Base-by-base conservation (phyloP, 176 grass and related monocot species). In the Oryza longistaminata region DNA sequence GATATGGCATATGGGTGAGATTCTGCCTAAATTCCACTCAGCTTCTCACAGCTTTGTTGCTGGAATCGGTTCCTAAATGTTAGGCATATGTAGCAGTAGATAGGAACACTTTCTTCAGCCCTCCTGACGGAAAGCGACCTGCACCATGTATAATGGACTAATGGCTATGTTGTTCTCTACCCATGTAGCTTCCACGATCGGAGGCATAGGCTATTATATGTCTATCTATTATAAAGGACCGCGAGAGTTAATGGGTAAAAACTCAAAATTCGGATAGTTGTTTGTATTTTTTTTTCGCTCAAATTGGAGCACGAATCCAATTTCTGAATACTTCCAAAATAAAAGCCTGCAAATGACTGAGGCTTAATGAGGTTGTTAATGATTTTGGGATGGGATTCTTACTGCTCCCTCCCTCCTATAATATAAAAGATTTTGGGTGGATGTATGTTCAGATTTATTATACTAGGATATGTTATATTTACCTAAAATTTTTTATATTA, bases 91-190 rank as follows among this genome's bases (percentile, higher is more conserved):
- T 62, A 49, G 13, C 0, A 25, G 60, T 75, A 75, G 70, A 39
- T 81, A 75, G 48, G 27, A 62, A 68, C 76, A 42, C 78, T 90
- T 90, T 86, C 73, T 48, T 25, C 58, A 34, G 55, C 66, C 72
- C 72, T 77, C 88, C 78, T 90, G 88, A 86, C 27, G 78, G 88
- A 90, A 72, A 90, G 78, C 19, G 73, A 90, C 79, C 64, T 67
- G 73, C 58, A 62, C 58, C 19, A 62, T 62, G 22, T 24, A 62
- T 22, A 61, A 8, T 22, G 55, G 55, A 61, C 19, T 22, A 89
- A 81, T 90, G 78, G 83, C 72, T 77, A 44, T 81, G n/a, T 16
- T 82, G 33, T 77, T 81, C 11, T 82, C 17, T 45, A 65, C 10
- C 64, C 77, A 81, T 19, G n/a, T 76, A 76, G 82, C 70, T 75